These are phyloP conservation scores for Gossypium anomalum DNA, from an alignment of 345 rosid genomes.

Conservation along the genomic window DNA sequence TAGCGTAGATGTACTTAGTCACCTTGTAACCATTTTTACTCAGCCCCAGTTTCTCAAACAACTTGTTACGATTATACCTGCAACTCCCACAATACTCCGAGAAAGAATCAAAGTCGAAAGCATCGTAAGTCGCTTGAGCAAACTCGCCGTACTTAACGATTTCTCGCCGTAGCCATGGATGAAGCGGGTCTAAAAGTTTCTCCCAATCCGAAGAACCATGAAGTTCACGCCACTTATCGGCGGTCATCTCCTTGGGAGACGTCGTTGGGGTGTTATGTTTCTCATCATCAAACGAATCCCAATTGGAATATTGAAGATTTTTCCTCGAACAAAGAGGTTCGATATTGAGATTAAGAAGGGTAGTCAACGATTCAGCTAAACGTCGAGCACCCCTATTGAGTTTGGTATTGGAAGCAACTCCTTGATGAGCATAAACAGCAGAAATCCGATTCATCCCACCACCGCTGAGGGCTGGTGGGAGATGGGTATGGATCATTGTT, in stretches of 20 bases:
- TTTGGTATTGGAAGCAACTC: conserved; percentile 1
- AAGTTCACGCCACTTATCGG: conserved; percentile 30
- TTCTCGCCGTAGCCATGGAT: conserved; percentile 39
- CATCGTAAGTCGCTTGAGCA: conserved; percentile 39
- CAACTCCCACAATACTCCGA: conserved; percentile 44
- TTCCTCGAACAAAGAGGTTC: conserved; percentile 19
- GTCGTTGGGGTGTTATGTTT: conserved; percentile 18
- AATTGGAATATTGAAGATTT: neutral
- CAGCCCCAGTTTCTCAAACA: conserved; percentile 29
- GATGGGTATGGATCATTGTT: conserved; percentile 15
- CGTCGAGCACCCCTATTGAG: conserved; percentile 12
- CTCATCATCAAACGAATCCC: neutral
- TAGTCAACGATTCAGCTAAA: conserved; percentile 13
- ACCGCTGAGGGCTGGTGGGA: neutral
- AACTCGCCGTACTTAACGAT: conserved; percentile 48
- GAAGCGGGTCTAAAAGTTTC: conserved; percentile 35
- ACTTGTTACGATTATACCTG: conserved; percentile 24
- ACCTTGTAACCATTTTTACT: conserved; percentile 30
- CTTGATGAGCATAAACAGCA: conserved; percentile 3
- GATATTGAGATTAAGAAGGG: conserved; percentile 25
- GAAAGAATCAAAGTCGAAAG: conserved; percentile 37
- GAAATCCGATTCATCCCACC: neutral
- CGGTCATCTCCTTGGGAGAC: conserved; percentile 25
- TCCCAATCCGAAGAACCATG: conserved; percentile 34
- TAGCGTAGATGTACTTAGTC: conserved; percentile 35